Conservation (phyloP, 495 filamentous ascomycete species). For the Hypoxylon crocopeplum region DNA sequence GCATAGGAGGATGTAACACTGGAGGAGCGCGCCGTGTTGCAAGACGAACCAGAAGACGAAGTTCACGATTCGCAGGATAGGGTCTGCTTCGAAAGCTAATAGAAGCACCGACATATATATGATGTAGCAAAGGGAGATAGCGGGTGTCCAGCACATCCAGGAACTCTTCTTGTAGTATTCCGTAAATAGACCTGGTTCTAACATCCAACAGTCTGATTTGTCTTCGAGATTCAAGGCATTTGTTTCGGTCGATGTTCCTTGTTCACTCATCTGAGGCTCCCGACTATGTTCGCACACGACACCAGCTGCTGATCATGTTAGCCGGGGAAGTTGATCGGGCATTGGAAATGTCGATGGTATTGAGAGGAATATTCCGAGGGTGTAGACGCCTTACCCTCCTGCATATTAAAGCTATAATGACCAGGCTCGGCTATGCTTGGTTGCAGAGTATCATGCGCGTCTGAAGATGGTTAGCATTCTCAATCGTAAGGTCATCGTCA, state of each 20-base stretch:
- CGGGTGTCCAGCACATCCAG: slow-evolving; percentile 5
- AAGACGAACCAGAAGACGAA: neutral
- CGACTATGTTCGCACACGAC: neutral
- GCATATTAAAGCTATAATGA: neutral
- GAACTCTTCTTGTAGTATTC: slow-evolving; percentile 6
- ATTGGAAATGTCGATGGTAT: too few relatives aligned
- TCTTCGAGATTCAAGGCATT: too few relatives aligned
- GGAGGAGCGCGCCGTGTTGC: neutral
- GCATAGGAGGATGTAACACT: neutral
- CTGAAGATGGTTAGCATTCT: neutral
- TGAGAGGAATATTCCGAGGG: too few relatives aligned
- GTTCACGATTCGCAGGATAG: neutral
- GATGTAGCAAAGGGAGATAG: neutral
- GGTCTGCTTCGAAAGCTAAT: neutral
- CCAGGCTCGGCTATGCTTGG: neutral
- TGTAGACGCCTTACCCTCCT: slow-evolving; percentile 3
- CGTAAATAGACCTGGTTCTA: neutral
- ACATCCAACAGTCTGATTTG: neutral
- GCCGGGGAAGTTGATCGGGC: neutral
- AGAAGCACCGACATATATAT: neutral
- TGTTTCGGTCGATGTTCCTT: neutral
- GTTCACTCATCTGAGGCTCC: neutral
- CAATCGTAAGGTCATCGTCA: too few relatives aligned
- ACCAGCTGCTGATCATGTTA: neutral
- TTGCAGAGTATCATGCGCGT: neutral